These are phyloP conservation scores for Corymbia calophylla DNA, from an alignment of 441 rosid genomes.

Conservation along the genomic window DNA sequence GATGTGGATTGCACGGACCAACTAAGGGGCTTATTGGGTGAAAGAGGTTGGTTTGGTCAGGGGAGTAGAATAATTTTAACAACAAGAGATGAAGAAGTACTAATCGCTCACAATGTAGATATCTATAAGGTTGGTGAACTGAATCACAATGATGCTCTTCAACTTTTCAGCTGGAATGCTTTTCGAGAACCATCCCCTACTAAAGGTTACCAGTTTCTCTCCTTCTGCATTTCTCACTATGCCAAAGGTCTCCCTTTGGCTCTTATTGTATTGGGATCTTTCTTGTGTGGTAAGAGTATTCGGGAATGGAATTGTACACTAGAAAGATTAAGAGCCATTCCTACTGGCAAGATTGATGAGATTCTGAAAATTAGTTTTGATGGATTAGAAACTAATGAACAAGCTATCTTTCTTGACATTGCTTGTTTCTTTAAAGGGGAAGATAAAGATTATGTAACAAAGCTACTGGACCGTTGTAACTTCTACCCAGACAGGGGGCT, in stretches of 20 bases:
- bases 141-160: neutral
- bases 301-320: rapidly evolving
- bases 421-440: conserved; percentile 3
- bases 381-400: neutral
- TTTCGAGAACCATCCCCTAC: neutral
- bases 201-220: neutral
- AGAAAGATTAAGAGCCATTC: neutral
- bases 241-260: conserved; percentile 1
- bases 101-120: neutral
- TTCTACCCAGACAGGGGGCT: neutral
- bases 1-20: neutral
- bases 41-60: neutral
- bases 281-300: neutral
- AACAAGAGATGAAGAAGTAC: neutral
- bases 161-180: conserved; percentile 1
- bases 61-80: neutral
- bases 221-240: neutral
- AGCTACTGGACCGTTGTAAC: neutral
- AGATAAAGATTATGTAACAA: neutral
- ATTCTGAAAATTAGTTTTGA: neutral
- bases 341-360: neutral
- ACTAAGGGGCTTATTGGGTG: neutral
- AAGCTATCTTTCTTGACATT: neutral
- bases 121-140: neutral
- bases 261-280: conserved; percentile 1